Base-by-base conservation (phyloP, 345 rosid species). In the Populus simonii region DNA sequence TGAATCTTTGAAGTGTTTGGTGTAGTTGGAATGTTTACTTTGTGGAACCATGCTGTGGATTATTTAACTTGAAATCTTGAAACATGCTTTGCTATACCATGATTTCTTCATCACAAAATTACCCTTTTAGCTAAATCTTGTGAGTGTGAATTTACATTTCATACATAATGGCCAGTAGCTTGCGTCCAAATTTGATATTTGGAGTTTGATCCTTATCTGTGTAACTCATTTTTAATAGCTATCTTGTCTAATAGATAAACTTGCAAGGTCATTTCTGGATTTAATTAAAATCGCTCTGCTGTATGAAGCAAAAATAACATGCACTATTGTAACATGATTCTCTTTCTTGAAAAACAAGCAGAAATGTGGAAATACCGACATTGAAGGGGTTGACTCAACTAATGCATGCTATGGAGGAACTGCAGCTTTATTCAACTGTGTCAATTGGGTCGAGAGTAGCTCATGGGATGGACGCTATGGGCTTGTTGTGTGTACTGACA, bases 391-490 rank as follows among this genome's bases (percentile, higher is more conserved):
- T 69, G 99, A 96, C 87, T 96, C 99, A 2, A 86, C 91, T 22
- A 96, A 96, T 85, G 99, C 99, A 79, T 96, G 99, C 84, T 96
- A 96, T 68, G 99, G 99, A 22, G 99, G 99, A 76, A 96, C 99
- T 62, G 99, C 99, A 1, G 99, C 99, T 78, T 87, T 96, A 79
- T 84, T 96, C 73, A 96, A 96, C 75, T 96, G 97, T 85, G 97
- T 96, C 80, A 96, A 96, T 75, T 96, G 99, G 99, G 98, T 94
- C 82, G 99, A 96, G 86, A 94, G 99, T 85, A 81, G 83, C 80
- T 96, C 99, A 15, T 96, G 99, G 99, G 99, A 96, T 74, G 98
- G 99, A 77, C 95, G 99, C 76, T 96, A 92, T 84, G 98, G 98
- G 61, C 92, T 96, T 66, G 98, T 91, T 78, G 93, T 96, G 68